Conservation (phyloP, 768 basidiomycete species). For the Amanita rubescens region DNA sequence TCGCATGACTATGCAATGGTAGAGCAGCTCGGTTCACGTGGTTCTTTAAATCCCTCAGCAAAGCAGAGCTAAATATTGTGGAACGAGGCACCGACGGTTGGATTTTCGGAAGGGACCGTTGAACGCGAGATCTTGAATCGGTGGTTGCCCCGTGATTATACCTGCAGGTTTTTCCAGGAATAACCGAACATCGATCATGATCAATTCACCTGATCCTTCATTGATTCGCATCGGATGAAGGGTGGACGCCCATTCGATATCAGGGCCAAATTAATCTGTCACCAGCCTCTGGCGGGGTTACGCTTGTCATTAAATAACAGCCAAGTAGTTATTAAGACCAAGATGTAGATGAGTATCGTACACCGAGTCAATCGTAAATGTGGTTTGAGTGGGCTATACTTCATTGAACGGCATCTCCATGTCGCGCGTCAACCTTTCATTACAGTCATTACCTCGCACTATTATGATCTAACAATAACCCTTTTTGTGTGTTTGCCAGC, state of each 20-base stretch:
- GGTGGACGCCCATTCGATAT: background rate
- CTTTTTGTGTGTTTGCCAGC: conserved; percentile 78
- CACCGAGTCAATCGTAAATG: background rate
- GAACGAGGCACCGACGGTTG: conserved; percentile 27
- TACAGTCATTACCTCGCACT: conserved; percentile 7
- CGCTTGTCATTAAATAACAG: background rate
- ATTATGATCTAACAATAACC: conserved; percentile 50
- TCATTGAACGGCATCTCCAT: conserved; percentile 4
- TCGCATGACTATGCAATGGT: background rate
- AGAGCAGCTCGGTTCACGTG: background rate
- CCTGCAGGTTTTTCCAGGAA: background rate
- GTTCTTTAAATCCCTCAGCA: background rate
- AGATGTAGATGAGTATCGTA: conserved; percentile 5
- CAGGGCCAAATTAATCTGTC: background rate
- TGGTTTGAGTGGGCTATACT: background rate
- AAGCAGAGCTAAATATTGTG: background rate
- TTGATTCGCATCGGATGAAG: background rate
- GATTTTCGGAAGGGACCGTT: conserved; percentile 13
- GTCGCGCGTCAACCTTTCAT: background rate
- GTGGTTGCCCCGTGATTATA: background rate
- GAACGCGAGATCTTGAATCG: background rate
- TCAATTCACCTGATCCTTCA: background rate
- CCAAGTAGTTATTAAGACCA: conserved; percentile 1
- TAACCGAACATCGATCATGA: conserved; percentile 6
- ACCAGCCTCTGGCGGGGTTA: background rate